Base-by-base conservation (phyloP, 2,329 filamentous ascomycete species). In the Blumeriella jaapii region DNA sequence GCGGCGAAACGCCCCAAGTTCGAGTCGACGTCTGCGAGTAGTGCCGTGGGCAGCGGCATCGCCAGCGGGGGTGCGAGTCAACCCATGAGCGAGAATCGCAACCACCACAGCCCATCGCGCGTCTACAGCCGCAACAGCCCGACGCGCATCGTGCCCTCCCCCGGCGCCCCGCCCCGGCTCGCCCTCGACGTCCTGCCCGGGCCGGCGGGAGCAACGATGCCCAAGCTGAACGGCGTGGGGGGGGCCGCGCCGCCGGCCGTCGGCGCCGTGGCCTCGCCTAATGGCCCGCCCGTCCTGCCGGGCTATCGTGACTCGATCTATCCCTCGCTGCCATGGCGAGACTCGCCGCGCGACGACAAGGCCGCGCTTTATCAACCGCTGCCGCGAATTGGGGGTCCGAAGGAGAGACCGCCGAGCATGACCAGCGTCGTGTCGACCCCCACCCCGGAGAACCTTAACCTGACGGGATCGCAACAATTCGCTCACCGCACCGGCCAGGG, bases 241-340 rank as follows among this genome's bases (percentile, higher is more conserved):
- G n/a, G n/a, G n/a, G n/a, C n/a, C n/a, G n/a, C n/a, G n/a, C n/a
- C n/a, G n/a, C n/a, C n/a, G n/a, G n/a, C n/a, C n/a, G n/a, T n/a
- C n/a, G n/a, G n/a, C n/a, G n/a, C n/a, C n/a, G n/a, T n/a, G n/a
- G n/a, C n/a, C n/a, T n/a, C n/a, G n/a, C n/a, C n/a, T n/a, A n/a
- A n/a, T n/a, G n/a, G n/a, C n/a, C 39, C 51, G 4, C 45, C 39
- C 1, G 29, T 47, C 2, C 43, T 55, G n/a, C 51, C 52, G 26
- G 53, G 53, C 5, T 55, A 54, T 42, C 47, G 54, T 5, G 54
- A 55, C n/a, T 49, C 54, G 1, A 47, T 53, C 5, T 44, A 45
- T 16, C 34, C 19, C 20, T 33, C 13, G 23, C 30, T 15, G 45
- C 38, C 51, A 8, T 53, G 52, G 52, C 45, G 52, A 37, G 54